Percentiles rank a stretch among this genome's conserved stretches.
Conservation (phyloP, 2,329 filamentous ascomycete species). For the Epichloe sibirici region DNA sequence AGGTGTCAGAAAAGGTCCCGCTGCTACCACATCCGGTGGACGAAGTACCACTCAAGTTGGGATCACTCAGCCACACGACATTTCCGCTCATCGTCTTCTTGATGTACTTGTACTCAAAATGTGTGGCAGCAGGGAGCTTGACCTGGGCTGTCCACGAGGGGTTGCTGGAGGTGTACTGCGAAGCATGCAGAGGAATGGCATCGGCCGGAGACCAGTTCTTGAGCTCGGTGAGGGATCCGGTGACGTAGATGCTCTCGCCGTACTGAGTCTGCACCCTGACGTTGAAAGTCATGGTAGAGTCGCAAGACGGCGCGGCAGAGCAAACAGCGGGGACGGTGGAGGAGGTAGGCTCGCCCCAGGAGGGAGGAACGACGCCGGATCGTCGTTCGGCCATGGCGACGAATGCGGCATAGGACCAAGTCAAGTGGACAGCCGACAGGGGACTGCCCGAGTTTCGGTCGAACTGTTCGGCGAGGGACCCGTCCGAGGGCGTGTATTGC, state of each 20-base stretch:
- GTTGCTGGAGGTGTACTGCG: constrained; percentile 39
- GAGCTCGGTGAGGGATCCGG: constrained; percentile 26
- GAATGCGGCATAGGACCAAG: constrained; percentile 60
- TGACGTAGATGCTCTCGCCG: constrained; percentile 11
- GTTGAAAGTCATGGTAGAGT: constrained; percentile 13
- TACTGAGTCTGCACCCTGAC: constrained; percentile 8
- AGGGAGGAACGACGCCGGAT: constrained; percentile 36
- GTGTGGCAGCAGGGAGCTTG: constrained; percentile 36
- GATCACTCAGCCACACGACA: constrained; percentile 46
- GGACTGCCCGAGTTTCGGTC: constrained; percentile 36
- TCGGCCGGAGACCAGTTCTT: constrained; percentile 22
- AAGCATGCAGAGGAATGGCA: constrained; percentile 38
- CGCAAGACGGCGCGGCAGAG: constrained; percentile 12
- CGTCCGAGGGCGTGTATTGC: constrained; percentile 47
- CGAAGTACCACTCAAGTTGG: constrained; percentile 20
- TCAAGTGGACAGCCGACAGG: constrained; percentile 53
- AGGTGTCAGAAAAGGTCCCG: background rate
- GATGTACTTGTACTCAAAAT: constrained; percentile 51
- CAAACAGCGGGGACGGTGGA: constrained; percentile 11
- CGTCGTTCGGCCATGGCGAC: constrained; percentile 45
- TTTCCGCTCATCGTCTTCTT: constrained; percentile 36
- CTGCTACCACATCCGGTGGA: constrained; percentile 2
- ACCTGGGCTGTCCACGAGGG: constrained; percentile 42
- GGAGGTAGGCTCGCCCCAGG: constrained; percentile 31
- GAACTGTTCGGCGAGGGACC: constrained; percentile 56